These are phyloP conservation scores for Imleria badia DNA, from an alignment of 768 basidiomycete genomes.

Conservation along the genomic window DNA sequence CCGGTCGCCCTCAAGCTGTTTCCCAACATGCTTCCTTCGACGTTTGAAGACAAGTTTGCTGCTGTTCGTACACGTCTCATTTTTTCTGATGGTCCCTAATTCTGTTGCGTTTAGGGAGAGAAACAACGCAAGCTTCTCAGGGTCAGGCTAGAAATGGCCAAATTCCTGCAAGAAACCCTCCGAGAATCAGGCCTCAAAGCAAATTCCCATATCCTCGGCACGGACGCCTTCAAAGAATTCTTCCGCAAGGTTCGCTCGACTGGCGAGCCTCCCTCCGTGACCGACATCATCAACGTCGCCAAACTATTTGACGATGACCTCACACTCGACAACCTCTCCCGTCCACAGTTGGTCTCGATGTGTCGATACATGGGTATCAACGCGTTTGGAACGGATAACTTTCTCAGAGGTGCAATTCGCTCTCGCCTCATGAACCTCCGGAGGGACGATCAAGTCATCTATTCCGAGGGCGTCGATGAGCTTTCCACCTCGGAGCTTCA, in stretches of 20 bases:
- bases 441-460: conserved; percentile 91
- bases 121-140: conserved; percentile 95
- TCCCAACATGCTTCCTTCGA: conserved; percentile 98
- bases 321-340: conserved; percentile 95
- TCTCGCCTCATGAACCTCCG: conserved; percentile 78
- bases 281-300: conserved; percentile 92
- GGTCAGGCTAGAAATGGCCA: conserved; percentile 97
- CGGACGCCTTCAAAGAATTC: conserved; percentile 97
- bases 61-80: conserved; percentile 52
- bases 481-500: conserved; percentile 92
- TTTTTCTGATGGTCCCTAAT: background rate
- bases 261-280: conserved; percentile 86
- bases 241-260: conserved; percentile 98
- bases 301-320: conserved; percentile 97
- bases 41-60: conserved; percentile 96
- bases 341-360: conserved; percentile 98
- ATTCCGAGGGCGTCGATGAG: conserved; percentile 84
- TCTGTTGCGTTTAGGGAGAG: conserved; percentile 64
- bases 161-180: conserved; percentile 97
- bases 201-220: conserved; percentile 89
- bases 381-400: conserved; percentile 98
- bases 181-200: conserved; percentile 92
- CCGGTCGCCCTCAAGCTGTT: conserved; percentile 96
- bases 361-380: conserved; percentile 98
- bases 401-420: conserved; percentile 89